Evolutionary conservation across 108 stramenopile species (phyloP).

Genomic region (Discostella stelligeroides): DNA sequence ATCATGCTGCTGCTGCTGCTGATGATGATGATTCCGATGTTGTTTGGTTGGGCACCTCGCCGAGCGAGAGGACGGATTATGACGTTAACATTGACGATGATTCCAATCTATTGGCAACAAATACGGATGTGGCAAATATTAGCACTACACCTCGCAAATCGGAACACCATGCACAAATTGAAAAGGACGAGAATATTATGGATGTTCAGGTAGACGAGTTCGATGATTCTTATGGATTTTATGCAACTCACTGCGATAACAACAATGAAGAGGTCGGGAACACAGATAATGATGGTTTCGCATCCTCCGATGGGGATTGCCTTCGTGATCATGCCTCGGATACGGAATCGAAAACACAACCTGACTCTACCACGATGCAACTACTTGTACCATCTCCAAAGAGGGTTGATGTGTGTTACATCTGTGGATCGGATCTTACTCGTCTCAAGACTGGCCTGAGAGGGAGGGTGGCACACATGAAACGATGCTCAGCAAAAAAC

Average conservation of each 20-base stretch:
- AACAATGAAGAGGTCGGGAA: not conserved
- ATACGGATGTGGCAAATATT: not conserved
- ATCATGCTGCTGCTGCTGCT: too few species aligned
- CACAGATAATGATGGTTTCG: too few species aligned
- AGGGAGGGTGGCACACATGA: constrained; percentile 78
- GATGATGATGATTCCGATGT: constrained; percentile 29
- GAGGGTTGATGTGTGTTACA: constrained; percentile 56
- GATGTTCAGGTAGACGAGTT: not conserved
- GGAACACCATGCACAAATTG: not conserved
- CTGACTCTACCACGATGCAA: not conserved
- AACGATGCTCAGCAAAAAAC: constrained; percentile 78
- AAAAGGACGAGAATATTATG: not conserved
- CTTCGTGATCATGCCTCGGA: not conserved
- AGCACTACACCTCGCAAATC: not conserved
- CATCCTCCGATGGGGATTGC: not conserved
- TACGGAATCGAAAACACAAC: not conserved
- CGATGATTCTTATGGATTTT: not conserved
- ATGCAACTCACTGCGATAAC: not conserved
- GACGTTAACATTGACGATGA: not conserved
- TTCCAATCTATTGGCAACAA: not conserved
- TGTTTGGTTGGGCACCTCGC: constrained; percentile 23
- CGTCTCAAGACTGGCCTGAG: constrained; percentile 50
- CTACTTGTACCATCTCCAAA: constrained; percentile 1
- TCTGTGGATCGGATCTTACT: constrained; percentile 64
- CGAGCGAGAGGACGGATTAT: not conserved